Evolutionary conservation across 805 yeast species (phyloP), one percentile per base, ranked within the genome.

Genomic region (Yamadazyma laniorum): DNA sequence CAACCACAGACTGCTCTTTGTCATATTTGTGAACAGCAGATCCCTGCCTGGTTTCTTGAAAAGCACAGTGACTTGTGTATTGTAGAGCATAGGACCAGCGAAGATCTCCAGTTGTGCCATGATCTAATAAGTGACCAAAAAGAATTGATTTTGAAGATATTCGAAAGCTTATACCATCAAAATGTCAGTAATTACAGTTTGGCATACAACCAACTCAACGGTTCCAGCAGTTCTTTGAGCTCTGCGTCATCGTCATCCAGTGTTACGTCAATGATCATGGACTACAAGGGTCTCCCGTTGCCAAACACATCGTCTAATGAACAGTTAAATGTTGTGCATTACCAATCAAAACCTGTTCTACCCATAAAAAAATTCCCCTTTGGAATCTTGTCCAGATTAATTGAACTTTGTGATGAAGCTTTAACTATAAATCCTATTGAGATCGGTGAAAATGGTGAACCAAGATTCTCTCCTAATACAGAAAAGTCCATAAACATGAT

Each of bases 31-130:
- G 99, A 93, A 54, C 79, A 80, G 21, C 75, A 75, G 33, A 80
- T 89, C n/a, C 96, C 95, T 3, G 85, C 89, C 3, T 93, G 99
- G 99, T 93, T 95, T 84, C 69, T 93, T 27, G 99, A 91, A 51
- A 75, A 82, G 34, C 99, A 93, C 61, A 82, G 91, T 1, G 93
- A 89, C 53, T 65, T 85, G 32, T 93, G 99, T 52, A 69, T 85
- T 19, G 75, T 86, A 25, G 97, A 90, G 57, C 95, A 89, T 61
- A 75, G 80, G 51, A 77, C 85, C 8, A 89, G 82, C 52, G 89
- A 88, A 48, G 80, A 81, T 23, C 78, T 91, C 7, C 86, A 84
- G 52, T 49, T 71, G 25, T 67, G 80, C 32, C 96, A 91, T 48
- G 98, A 93, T 49, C 69, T 73, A 14, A 65, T 91, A 3, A 62